These are phyloP conservation scores for Tolypocladium endophyticum DNA, from an alignment of 2,329 filamentous ascomycete genomes.

Conservation along the genomic window DNA sequence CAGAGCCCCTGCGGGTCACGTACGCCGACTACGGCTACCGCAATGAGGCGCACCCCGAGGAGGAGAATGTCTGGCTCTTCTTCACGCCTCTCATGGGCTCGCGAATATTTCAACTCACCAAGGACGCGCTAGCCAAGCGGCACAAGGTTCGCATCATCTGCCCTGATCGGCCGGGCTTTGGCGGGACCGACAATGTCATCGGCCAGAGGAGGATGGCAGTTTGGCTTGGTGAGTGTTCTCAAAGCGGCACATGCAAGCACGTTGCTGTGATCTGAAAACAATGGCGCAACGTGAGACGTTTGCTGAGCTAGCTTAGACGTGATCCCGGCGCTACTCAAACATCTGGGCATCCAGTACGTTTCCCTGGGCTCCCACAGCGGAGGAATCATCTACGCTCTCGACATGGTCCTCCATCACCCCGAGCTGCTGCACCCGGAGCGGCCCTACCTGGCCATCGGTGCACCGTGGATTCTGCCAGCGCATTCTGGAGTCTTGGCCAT, in stretches of 20 bases:
- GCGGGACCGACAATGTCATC: slow-evolving; percentile 17
- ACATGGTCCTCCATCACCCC: slow-evolving; percentile 17
- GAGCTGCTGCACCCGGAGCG: slow-evolving; percentile 12
- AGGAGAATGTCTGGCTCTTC: slow-evolving; percentile 18
- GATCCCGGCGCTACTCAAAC: slow-evolving; percentile 19
- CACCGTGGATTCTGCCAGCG: slow-evolving; percentile 19
- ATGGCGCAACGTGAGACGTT: not conserved
- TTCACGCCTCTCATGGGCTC: slow-evolving; percentile 16
- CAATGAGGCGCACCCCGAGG: slow-evolving; percentile 11
- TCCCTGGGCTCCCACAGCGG: slow-evolving; percentile 17
- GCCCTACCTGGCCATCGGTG: slow-evolving; percentile 16
- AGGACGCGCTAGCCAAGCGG: slow-evolving; percentile 19
- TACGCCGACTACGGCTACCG: slow-evolving; percentile 22
- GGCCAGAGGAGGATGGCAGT: slow-evolving; percentile 10
- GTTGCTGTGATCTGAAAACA: not conserved
- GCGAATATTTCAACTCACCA: slow-evolving; percentile 18
- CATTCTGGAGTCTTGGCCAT: slow-evolving; percentile 12
- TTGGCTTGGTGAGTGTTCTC: slow-evolving; percentile 14
- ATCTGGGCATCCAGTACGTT: slow-evolving; percentile 19
- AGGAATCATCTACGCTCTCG: slow-evolving; percentile 19
- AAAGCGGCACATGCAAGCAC: not conserved
- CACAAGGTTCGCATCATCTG: slow-evolving; percentile 21
- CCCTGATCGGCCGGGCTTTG: slow-evolving; percentile 24
- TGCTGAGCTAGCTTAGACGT: slow-evolving; percentile 7
- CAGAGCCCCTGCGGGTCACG: slow-evolving; percentile 5